phyloP scores from a whole-genome alignment of 352 stramenopile species.

The Phytophthora tubulina region DNA sequence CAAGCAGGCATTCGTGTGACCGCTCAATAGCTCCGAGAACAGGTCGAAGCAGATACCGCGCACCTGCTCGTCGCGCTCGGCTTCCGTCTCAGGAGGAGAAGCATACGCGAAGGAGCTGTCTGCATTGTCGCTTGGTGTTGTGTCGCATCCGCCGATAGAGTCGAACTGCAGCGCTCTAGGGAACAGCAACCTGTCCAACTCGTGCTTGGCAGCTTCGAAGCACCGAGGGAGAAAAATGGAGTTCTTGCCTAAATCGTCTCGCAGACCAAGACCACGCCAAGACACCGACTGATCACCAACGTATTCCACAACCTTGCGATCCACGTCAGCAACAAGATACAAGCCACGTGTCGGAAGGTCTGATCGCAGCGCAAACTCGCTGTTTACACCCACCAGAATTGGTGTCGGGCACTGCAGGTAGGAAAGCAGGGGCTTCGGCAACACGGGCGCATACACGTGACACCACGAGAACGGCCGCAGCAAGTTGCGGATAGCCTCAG shows the following conservation, averaged over 20 bases:
- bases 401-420: slow-evolving; percentile 92
- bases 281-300: slow-evolving; percentile 61
- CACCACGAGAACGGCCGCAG: slow-evolving; percentile 91
- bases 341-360: slow-evolving; percentile 75
- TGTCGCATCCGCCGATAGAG: slow-evolving; percentile 47
- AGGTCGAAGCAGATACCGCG: slow-evolving; percentile 76
- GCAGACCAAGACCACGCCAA: slow-evolving; percentile 70
- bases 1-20: slow-evolving; percentile 79
- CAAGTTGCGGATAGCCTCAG: slow-evolving; percentile 86
- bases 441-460: slow-evolving; percentile 89
- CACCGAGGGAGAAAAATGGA: slow-evolving; percentile 63
- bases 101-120: slow-evolving; percentile 23
- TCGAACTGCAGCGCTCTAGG: slow-evolving; percentile 53
- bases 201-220: slow-evolving; percentile 63
- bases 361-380: slow-evolving; percentile 61
- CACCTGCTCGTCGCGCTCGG: slow-evolving; percentile 56
- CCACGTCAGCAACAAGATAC: slow-evolving; percentile 79
- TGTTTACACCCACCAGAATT: slow-evolving; percentile 90
- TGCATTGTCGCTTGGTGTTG: slow-evolving; percentile 3
- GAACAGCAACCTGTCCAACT: slow-evolving; percentile 64
- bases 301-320: slow-evolving; percentile 79
- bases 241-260: slow-evolving; percentile 43
- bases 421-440: slow-evolving; percentile 86
- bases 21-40: slow-evolving; percentile 66
- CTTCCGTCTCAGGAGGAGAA: slow-evolving; percentile 33